phyloP scores from a whole-genome alignment of 306 rosid genomes.

The Cucurbita pepo region DNA sequence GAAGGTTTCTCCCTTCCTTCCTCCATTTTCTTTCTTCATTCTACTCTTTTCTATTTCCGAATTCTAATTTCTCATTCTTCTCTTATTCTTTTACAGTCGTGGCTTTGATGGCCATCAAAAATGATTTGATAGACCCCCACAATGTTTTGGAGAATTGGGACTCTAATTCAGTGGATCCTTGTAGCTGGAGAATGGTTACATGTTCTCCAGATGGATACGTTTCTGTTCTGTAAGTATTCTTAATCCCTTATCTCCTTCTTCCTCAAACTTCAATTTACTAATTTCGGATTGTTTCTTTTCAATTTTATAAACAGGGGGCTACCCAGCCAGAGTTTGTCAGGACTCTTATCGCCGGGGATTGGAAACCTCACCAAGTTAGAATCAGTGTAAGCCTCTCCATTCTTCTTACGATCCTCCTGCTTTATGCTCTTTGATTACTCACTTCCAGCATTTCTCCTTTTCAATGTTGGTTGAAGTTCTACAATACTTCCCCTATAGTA shows the following conservation, averaged over 20 bases:
- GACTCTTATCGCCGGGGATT: constrained; percentile 62
- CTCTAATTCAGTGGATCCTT: constrained; percentile 86
- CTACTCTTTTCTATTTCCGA: not conserved
- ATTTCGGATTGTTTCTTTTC: not conserved
- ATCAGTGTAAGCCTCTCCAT: constrained; percentile 57
- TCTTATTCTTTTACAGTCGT: constrained; percentile 39
- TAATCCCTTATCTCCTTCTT: not conserved
- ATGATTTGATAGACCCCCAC: constrained; percentile 61
- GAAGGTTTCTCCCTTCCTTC: constrained; percentile 49
- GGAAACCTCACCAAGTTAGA: constrained; percentile 79
- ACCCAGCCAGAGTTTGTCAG: constrained; percentile 95
- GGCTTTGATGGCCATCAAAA: constrained; percentile 79
- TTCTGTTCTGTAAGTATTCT: constrained; percentile 63
- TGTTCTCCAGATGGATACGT: constrained; percentile 79
- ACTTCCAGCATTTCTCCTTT: not conserved
- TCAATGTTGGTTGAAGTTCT: not conserved
- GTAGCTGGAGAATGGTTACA: constrained; percentile 99
- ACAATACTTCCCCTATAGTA: not conserved
- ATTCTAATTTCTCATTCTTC: not conserved
- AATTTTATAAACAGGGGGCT: constrained; percentile 46
- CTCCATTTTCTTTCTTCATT: not conserved
- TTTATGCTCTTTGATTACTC: not conserved
- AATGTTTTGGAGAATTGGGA: constrained; percentile 94
- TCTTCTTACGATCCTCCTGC: not conserved
- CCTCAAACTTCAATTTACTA: not conserved